Conservation (phyloP, 768 basidiomycete genomes). For the Coprinopsis sp. region DNA sequence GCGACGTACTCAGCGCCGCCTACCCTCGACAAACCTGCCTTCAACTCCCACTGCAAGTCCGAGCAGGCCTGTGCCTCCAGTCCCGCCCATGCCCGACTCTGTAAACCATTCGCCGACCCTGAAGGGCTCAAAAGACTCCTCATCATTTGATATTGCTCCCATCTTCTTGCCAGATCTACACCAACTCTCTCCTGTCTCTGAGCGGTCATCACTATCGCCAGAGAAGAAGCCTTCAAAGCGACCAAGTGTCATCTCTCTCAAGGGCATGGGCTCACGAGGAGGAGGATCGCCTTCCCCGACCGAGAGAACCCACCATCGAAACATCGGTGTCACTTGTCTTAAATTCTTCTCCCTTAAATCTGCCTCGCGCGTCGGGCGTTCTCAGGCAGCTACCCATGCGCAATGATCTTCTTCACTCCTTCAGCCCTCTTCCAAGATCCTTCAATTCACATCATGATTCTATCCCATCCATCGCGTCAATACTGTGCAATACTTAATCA, state of each 20-base stretch:
- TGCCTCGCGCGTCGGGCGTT: neutral
- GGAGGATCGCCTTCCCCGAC: neutral
- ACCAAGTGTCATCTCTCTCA: slow-evolving; percentile 7
- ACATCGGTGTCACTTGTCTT: slow-evolving; percentile 9
- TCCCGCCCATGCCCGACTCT: slow-evolving; percentile 8
- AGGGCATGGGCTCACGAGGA: neutral
- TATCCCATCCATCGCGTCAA: too few relatives aligned
- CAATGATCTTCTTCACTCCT: too few relatives aligned
- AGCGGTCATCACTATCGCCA: neutral
- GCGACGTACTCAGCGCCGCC: slow-evolving; percentile 1
- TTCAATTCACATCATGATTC: neutral
- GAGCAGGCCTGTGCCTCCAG: slow-evolving; percentile 1
- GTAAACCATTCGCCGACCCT: neutral
- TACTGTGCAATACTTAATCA: too few relatives aligned
- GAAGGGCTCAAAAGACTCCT: neutral
- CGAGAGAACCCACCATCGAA: neutral
- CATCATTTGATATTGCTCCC: neutral
- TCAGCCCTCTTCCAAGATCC: neutral
- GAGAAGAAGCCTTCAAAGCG: slow-evolving; percentile 4
- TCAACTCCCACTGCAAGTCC: neutral
- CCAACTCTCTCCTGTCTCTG: slow-evolving; percentile 6
- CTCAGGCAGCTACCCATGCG: too few relatives aligned
- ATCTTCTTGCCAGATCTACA: slow-evolving; percentile 9
- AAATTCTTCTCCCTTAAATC: slow-evolving; percentile 10
- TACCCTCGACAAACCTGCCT: neutral